Base-by-base conservation (phyloP, 1,284 basidiomycete genomes). In the Cryptococcus sp. region DNA sequence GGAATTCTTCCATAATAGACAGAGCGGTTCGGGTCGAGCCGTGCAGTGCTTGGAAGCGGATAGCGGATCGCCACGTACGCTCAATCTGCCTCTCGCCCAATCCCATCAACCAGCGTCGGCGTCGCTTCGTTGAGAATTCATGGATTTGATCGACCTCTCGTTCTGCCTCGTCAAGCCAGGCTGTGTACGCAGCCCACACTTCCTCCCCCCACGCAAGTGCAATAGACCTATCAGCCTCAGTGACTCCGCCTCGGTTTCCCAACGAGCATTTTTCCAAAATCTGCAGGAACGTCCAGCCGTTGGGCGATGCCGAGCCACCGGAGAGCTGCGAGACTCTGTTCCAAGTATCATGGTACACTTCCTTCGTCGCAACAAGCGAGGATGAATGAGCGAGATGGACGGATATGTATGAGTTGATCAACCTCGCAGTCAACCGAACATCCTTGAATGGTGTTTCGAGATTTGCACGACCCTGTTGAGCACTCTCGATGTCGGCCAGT, bases 351-450 rank as follows among this genome's bases (percentile, higher is more conserved):
- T 68, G 54, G 61, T 65, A 75, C 11, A 47, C 61, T 10, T 62
- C 39, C 10, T 77, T 78, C 13, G 84, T 80, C 0, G 75, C 73
- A 25, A 83, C 81, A 42, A 90, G 73, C 2, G 83, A 78, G 0
- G 83, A 35, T 16, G 78, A 67, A 71, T 81, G 80, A 55, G 74
- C 63, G 53, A 79, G 74, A 64, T 88, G 84, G 0, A 93, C 87
- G 2, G 89, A 85, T 41, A 97, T 78, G 72, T 91, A 97, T 1
- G 92, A 85, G 69, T 91, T 91, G 63, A 94, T 71, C 8, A 97
- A 82, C 1, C 83, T 81, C 0, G 88, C 67, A 0, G 86, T 85
- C 30, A 88, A 70, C 3, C 73, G 57, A 30, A 95, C 90, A 47
- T 81, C 71, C 2, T 76, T 73, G 74, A 97, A 90, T 54, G 79